Evolutionary conservation across 306 rosid species (phyloP).

Genomic region (Acacia crassicarpa): DNA sequence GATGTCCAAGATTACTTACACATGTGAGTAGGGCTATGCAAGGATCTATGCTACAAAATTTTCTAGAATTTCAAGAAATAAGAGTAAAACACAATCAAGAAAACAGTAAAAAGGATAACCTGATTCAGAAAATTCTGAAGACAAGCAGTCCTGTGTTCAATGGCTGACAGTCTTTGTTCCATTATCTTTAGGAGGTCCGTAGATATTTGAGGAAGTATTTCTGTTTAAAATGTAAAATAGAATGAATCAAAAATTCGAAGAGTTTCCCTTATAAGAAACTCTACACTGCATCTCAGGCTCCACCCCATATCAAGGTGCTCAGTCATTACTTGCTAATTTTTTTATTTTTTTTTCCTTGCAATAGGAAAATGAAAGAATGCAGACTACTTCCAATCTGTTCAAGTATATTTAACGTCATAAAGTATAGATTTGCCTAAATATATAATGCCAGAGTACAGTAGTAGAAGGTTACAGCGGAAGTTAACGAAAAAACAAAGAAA

Average conservation of each 20-base stretch:
- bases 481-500: neutral
- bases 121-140: slow-evolving; percentile 59
- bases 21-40: neutral
- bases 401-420: neutral
- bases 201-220: slow-evolving; percentile 55
- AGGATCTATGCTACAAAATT: neutral
- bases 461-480: neutral
- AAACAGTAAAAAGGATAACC: slow-evolving; percentile 39
- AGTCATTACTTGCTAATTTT: neutral
- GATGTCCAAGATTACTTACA: neutral
- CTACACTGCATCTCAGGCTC: neutral
- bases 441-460: neutral
- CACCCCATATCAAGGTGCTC: neutral
- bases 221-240: slow-evolving; percentile 33
- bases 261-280: neutral
- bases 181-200: slow-evolving; percentile 62
- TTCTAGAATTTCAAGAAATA: neutral
- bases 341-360: neutral
- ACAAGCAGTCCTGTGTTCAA: slow-evolving; percentile 58
- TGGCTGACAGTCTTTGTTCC: slow-evolving; percentile 70
- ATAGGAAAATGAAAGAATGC: neutral
- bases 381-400: neutral
- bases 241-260: neutral
- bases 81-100: neutral
- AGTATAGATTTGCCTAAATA: neutral